Percentiles rank a stretch among this genome's conserved stretches.
Evolutionary conservation across 2,329 filamentous ascomycete species (phyloP).

Genomic region (Penicillium digitatum): DNA sequence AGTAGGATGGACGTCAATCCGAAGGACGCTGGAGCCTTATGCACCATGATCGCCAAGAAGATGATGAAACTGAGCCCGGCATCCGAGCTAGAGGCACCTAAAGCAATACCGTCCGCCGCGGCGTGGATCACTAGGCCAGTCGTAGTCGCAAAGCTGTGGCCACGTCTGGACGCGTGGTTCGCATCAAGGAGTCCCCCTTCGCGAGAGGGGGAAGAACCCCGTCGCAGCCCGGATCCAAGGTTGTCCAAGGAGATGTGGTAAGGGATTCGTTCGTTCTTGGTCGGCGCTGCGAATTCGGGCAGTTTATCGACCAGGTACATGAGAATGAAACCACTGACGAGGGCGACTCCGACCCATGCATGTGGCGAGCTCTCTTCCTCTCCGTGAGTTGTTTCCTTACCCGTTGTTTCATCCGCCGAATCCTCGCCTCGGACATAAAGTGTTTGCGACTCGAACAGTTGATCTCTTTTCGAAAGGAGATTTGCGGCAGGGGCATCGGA

Average conservation of each 20-base stretch:
- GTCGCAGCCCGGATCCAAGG: conserved; percentile 56
- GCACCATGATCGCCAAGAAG: conserved; percentile 93
- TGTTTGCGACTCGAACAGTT: conserved; percentile 12
- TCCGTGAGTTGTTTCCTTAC: conserved; percentile 37
- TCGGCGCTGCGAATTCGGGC: conserved; percentile 66
- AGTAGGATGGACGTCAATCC: conserved; percentile 85
- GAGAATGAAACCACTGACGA: conserved; percentile 83
- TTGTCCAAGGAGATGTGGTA: conserved; percentile 88
- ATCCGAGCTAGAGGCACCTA: conserved; percentile 83
- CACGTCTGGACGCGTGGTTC: conserved; percentile 24
- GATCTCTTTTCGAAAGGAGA: conserved; percentile 13
- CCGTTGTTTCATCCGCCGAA: conserved; percentile 34
- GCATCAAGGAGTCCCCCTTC: conserved; percentile 38
- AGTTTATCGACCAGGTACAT: conserved; percentile 95
- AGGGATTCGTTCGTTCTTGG: conserved; percentile 63
- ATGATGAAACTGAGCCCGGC: conserved; percentile 81
- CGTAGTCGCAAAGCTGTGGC: conserved; percentile 72
- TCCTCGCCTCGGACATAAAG: conserved; percentile 27
- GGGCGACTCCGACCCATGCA: conserved; percentile 80
- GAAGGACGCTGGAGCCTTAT: conserved; percentile 95
- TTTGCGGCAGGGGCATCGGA: conserved; percentile 12
- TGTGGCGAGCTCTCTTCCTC: conserved; percentile 51
- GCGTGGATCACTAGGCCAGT: conserved; percentile 95
- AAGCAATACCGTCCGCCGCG: conserved; percentile 88
- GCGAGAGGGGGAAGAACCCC: conserved; percentile 40